These are phyloP conservation scores for Aureobasidium subglaciale DNA, from an alignment of 2,329 filamentous ascomycete species.

Conservation along the genomic window DNA sequence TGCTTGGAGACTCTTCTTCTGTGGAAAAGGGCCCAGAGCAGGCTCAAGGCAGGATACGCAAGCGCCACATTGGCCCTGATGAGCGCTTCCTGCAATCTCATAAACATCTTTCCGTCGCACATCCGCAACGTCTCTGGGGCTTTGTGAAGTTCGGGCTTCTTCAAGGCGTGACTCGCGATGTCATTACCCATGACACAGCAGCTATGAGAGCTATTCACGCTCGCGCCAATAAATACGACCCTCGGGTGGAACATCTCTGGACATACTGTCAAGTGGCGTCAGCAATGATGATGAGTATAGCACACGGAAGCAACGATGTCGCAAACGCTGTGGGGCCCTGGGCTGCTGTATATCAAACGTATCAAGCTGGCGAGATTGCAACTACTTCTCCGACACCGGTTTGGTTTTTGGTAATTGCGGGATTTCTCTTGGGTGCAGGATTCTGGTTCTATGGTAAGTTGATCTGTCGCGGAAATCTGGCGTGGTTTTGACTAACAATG, in stretches of 20 bases:
- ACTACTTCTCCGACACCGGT: conserved; percentile 48
- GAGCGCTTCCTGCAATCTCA: neutral
- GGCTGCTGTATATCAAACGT: conserved; percentile 57
- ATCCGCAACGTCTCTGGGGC: neutral
- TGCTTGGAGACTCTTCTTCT: neutral
- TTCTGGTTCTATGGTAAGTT: neutral
- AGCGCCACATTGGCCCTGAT: neutral
- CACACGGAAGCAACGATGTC: conserved; percentile 63
- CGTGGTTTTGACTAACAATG: conserved; percentile 29
- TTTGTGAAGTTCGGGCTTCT: neutral
- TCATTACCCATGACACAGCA: neutral
- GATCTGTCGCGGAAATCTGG: too few relatives aligned
- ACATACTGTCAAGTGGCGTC: conserved; percentile 54
- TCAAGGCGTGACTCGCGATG: neutral
- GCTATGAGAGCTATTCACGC: conserved; percentile 53
- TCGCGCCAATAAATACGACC: conserved; percentile 53
- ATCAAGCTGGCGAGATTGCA: conserved; percentile 61
- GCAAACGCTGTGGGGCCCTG: conserved; percentile 58
- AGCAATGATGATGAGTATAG: conserved; percentile 37
- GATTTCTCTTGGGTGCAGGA: neutral
- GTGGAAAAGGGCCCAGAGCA: neutral
- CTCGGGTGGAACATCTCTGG: conserved; percentile 56
- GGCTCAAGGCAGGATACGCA: neutral
- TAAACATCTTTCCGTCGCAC: neutral
- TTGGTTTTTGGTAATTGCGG: conserved; percentile 37